Percentiles rank a stretch among this genome's conserved stretches.
These are phyloP conservation scores for Corynascus novoguineensis DNA, from an alignment of 495 filamentous ascomycete genomes.

Conservation along the genomic window DNA sequence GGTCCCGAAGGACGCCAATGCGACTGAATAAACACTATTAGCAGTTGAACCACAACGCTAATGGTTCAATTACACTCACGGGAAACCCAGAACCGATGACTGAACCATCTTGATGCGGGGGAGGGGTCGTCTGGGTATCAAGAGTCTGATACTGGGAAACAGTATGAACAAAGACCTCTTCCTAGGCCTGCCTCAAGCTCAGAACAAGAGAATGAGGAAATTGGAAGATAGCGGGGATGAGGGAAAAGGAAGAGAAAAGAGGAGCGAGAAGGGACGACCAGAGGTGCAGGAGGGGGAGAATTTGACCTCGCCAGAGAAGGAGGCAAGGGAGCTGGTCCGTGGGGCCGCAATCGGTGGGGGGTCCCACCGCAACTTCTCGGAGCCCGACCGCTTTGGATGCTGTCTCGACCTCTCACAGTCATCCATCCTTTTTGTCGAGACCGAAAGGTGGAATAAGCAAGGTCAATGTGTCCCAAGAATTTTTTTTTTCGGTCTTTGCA, in stretches of 20 bases:
- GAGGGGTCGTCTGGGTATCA: constrained; percentile 14
- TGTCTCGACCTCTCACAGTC: background rate
- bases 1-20: constrained; percentile 95
- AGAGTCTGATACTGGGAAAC: constrained; percentile 14
- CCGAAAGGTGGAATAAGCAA: background rate
- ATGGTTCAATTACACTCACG: constrained; percentile 23
- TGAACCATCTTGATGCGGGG: constrained; percentile 63
- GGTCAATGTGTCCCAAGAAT: background rate
- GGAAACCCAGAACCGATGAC: constrained; percentile 46
- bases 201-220: constrained; percentile 6
- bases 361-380: constrained; percentile 17
- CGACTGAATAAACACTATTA: constrained; percentile 42
- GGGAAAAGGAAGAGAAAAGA: constrained; percentile 10
- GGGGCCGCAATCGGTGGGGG: constrained; percentile 27
- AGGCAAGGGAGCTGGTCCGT: constrained; percentile 10
- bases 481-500: background rate
- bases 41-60: constrained; percentile 62
- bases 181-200: constrained; percentile 15
- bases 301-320: constrained; percentile 8
- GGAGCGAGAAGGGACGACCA: constrained; percentile 9
- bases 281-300: constrained; percentile 17
- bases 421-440: background rate
- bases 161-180: constrained; percentile 9
- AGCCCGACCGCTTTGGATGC: constrained; percentile 17
- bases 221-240: constrained; percentile 15